A percentile compares a stretch with the other conserved stretches of the same genome.
Conservation (phyloP, 805 yeast genomes). For the Danielia oregonensis region DNA sequence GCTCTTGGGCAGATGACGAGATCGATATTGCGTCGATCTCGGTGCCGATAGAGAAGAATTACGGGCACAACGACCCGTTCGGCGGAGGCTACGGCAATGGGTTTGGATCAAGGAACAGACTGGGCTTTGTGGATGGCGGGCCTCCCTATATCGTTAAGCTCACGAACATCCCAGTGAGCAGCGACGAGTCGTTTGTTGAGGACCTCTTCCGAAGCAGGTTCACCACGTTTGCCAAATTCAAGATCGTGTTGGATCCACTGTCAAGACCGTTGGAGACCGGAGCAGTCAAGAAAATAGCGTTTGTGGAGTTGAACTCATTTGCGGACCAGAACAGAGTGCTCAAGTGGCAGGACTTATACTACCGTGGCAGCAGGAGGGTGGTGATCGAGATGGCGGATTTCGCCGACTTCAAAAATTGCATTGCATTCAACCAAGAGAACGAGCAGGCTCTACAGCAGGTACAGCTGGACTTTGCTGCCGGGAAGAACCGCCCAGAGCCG, state of each 20-base stretch:
- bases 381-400: constrained; percentile 38
- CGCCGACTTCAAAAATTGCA: constrained; percentile 37
- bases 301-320: constrained; percentile 53
- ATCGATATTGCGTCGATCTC: constrained; percentile 43
- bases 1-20: constrained; percentile 48
- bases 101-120: constrained; percentile 6
- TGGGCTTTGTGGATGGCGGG: constrained; percentile 17
- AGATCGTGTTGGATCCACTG: constrained; percentile 54
- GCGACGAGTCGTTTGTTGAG: constrained; percentile 47
- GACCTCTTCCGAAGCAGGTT: constrained; percentile 64
- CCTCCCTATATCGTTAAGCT: constrained; percentile 70
- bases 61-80: constrained; percentile 5
- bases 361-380: constrained; percentile 40
- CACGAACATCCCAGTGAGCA: constrained; percentile 53
- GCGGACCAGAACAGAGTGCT: constrained; percentile 54
- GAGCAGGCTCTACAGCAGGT: constrained; percentile 27
- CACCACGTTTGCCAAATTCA: constrained; percentile 54
- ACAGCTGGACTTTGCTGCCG: constrained; percentile 26
- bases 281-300: constrained; percentile 53
- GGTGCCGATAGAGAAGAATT: constrained; percentile 37
- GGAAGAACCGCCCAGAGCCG: constrained; percentile 10
- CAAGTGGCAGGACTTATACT: constrained; percentile 59
- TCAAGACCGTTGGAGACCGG: constrained; percentile 33
- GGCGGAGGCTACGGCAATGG: constrained; percentile 6
- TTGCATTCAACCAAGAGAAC: constrained; percentile 36